Percentiles rank a stretch among this genome's conserved stretches.
These are phyloP conservation scores for Boletus sp. DNA, from an alignment of 768 basidiomycete genomes.

Conservation along the genomic window DNA sequence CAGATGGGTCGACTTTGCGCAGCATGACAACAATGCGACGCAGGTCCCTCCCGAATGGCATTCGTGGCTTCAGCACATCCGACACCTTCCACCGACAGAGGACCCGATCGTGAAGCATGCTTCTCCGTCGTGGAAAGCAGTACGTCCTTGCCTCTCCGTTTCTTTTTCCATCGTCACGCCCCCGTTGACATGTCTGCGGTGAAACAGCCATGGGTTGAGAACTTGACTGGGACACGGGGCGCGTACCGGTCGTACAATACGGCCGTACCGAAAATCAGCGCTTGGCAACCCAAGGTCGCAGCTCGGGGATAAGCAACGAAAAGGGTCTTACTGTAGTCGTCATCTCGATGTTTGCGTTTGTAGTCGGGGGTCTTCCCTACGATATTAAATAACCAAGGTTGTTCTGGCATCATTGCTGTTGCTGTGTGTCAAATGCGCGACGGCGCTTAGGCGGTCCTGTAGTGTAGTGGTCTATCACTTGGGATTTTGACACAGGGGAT, in stretches of 20 bases:
- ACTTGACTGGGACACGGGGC: constrained; percentile 89
- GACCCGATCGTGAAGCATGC: constrained; percentile 68
- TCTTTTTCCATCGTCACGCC: not conserved
- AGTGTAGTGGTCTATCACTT: constrained; percentile 29
- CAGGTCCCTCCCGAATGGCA: constrained; percentile 98
- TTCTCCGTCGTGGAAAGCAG: constrained; percentile 80
- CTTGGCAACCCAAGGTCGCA: constrained; percentile 77
- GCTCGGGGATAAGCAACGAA: constrained; percentile 37
- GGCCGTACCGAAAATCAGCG: constrained; percentile 70
- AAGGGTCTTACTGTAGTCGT: not conserved
- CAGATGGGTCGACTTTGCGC: constrained; percentile 92
- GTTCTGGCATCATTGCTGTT: not conserved
- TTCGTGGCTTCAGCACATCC: constrained; percentile 90
- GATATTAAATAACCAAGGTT: not conserved
- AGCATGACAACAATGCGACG: constrained; percentile 88
- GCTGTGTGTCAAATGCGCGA: no score
- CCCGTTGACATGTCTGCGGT: not conserved
- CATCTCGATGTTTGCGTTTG: not conserved
- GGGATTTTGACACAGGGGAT: constrained; percentile 18
- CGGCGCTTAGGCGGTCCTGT: constrained; percentile 9
- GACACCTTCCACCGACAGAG: constrained; percentile 72
- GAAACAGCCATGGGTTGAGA: constrained; percentile 76
- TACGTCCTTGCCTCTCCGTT: constrained; percentile 42
- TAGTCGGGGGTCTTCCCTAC: no score
- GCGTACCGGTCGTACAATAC: constrained; percentile 91